Conservation (phyloP, 345 rosid species). For the Viola odorata region DNA sequence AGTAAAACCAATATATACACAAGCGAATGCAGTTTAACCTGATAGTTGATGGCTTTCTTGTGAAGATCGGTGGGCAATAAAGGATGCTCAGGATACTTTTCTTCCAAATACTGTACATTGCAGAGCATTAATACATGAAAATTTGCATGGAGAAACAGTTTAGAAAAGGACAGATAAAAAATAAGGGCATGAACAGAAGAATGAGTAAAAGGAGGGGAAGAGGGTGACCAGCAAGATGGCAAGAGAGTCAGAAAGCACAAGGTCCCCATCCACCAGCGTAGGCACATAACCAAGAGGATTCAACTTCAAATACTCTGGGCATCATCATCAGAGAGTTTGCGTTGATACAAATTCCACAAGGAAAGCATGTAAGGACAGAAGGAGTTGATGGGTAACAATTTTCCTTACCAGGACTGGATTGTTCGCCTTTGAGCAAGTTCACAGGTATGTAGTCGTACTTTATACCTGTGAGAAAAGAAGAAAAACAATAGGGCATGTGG, state of each 20-base stretch:
- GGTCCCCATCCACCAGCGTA: conserved; percentile 64
- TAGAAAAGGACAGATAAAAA: neutral
- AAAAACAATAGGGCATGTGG: neutral
- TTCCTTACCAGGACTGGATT: conserved; percentile 46
- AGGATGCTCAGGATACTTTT: conserved; percentile 68
- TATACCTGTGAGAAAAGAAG: conserved; percentile 39
- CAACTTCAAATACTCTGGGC: conserved; percentile 57
- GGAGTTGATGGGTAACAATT: neutral
- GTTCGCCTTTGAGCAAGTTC: conserved; percentile 53
- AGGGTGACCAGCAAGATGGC: conserved; percentile 56
- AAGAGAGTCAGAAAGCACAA: conserved; percentile 61
- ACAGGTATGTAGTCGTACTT: conserved; percentile 62
- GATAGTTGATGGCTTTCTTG: conserved; percentile 58
- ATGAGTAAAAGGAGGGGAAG: neutral
- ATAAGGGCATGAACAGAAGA: neutral
- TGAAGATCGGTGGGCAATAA: conserved; percentile 56
- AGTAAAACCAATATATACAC: neutral
- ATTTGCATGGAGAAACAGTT: neutral
- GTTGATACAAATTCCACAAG: neutral
- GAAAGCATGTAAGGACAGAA: neutral
- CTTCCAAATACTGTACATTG: conserved; percentile 62
- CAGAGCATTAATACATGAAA: too few species aligned
- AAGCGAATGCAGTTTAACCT: conserved; percentile 32
- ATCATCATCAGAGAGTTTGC: conserved; percentile 3
- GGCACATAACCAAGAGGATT: conserved; percentile 85